Evolutionary conservation across 768 basidiomycete genomes (phyloP), one percentile per base, ranked within the genome.

Genomic region (Lactarius sanguifluus): DNA sequence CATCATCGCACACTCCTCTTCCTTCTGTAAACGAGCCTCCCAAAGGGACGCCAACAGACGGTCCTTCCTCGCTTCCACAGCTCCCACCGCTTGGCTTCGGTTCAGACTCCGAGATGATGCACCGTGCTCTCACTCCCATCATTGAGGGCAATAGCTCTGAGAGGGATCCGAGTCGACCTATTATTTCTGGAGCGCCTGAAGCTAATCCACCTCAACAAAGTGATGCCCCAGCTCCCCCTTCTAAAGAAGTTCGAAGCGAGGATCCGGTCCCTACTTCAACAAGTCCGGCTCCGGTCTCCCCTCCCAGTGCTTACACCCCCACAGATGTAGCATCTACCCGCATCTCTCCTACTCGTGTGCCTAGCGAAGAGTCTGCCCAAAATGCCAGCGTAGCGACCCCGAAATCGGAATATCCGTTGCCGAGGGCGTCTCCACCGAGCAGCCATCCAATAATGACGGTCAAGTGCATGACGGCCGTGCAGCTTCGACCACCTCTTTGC

Each of bases 1-100:
- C 56, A 18, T 36, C 68, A n/a, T 57, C 69, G 12, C 40, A 62
- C 3, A 36, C 68, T 6, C 64, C 72, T n/a, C 54, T 64, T 34
- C 56, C 60, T 34, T 63, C 69, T n/a, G n/a, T 57, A 34, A 62
- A 64, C 13, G 58, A 59, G 30, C 59, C 54, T 1, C 20, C 38
- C 15, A 36, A 34, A 43, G 64, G 43, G 10, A 23, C 23, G 1
- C 25, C 59, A 30, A 38, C 52, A 68, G 58, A 23, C 61, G 16
- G 47, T 50, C 18, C 59, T 45, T 34, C 65, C 41, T n/a, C 67
- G 59, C 32, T 72, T 34, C 74, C 84, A 13, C 87, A 86, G 65
- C 76, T 91, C n/a, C 89, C 89, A 6, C 83, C 86, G 10, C 76
- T 91, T 41, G 78, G 72, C 69, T 86, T 90, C 64, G 81, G 79